A percentile compares a stretch with the other conserved stretches of the same genome.
phyloP scores from a whole-genome alignment of 116 monocot genomes.

The Dioscorea cayenensis region DNA sequence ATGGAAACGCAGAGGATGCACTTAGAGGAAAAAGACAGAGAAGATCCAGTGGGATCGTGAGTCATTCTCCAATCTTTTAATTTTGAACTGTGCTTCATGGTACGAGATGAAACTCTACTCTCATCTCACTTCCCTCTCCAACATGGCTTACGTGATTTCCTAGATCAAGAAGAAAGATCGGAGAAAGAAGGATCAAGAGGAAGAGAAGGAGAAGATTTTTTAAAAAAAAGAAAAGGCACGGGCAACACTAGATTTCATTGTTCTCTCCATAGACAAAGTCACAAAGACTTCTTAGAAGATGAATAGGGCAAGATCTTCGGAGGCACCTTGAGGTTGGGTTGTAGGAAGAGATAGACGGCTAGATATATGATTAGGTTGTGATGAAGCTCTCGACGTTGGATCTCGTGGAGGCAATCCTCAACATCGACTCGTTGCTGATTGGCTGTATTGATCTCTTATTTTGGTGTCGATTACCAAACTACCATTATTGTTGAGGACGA shows the following conservation, averaged over 20 bases:
- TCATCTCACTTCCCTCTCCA: constrained; percentile 80
- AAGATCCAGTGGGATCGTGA: constrained; percentile 34
- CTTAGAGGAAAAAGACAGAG: constrained; percentile 19
- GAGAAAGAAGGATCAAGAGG: too few species aligned
- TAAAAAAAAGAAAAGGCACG: too few species aligned
- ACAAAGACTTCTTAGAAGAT: too few species aligned
- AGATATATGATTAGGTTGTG: constrained; percentile 13
- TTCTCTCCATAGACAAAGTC: too few species aligned
- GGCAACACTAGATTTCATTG: too few species aligned
- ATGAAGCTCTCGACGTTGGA: constrained; percentile 32
- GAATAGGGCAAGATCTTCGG: too few species aligned
- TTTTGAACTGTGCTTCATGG: constrained; percentile 26
- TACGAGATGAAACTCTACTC: constrained; percentile 52
- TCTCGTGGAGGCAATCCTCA: constrained; percentile 30
- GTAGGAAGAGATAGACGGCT: constrained; percentile 8
- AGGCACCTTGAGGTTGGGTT: background rate
- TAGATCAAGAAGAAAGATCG: constrained; percentile 24
- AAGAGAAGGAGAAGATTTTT: too few species aligned
- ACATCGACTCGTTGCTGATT: too few species aligned
- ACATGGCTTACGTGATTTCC: constrained; percentile 67
- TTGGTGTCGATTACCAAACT: constrained; percentile 19
- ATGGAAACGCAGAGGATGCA: background rate
- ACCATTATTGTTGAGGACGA: too few species aligned
- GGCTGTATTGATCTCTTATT: constrained; percentile 30
- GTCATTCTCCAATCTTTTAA: constrained; percentile 41